Base-by-base conservation (phyloP, 2,329 filamentous ascomycete genomes). In the Hypoxylon sp. region DNA sequence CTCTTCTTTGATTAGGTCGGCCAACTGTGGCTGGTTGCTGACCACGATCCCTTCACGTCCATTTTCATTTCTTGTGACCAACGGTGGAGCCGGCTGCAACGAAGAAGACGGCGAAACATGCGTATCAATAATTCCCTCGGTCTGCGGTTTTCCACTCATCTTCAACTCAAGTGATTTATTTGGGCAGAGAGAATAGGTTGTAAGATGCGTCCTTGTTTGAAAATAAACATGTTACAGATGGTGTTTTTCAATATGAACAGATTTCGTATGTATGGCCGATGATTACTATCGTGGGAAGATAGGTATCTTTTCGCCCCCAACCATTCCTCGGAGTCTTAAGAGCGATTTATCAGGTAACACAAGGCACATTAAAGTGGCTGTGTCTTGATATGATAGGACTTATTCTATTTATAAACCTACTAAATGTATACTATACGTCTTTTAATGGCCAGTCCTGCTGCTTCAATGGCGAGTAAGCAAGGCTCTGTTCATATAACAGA, bases 1-100 rank as follows among this genome's bases (percentile, higher is more conserved):
- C 64, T 67, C 50, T 52, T 63, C 45, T 43, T 52, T 37, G 14
- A 60, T 61, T 6, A 63, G 7, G 11, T 41, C 6, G 11, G 45
- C 29, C 5, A 48, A 32, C 12, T 46, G 37, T 1, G 45, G 30
- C 25, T 50, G 50, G 29, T 11, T 34, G 19, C 39, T 30, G 11
- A 8, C 16, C 27, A 23, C 29, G 9, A 29, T 30, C 11, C 21
- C n/a, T 8, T 53, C 34, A 21, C 51, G 37, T 16, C 30, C 12
- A 6, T 45, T 21, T 16, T 5, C 12, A 25, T 27, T 34, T 16
- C 19, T 25, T 3, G 32, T 25, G 1, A 32, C 41, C 32, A 19
- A 48, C n/a, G 46, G 19, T 19, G 43, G 34, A 14, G 48, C 48
- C 0, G 23, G 7, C 4, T 19, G 29, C 37, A 16, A 9, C 7